These are phyloP conservation scores for Paramecium sexaurelia DNA, from an alignment of 73 alveolate species.

Conservation along the genomic window DNA sequence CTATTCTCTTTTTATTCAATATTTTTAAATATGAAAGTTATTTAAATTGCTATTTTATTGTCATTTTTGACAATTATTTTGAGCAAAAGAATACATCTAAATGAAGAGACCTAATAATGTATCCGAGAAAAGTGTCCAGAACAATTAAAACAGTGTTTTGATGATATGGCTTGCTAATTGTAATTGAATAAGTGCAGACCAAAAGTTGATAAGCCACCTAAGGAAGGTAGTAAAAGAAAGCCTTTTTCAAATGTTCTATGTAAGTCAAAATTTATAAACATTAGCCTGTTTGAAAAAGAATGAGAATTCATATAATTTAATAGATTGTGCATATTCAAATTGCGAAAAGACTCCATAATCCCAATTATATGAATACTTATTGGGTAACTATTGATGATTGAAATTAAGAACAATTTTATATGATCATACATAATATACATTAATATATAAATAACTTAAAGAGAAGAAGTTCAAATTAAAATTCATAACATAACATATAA, in stretches of 20 bases:
- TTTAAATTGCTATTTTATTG: background rate
- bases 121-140: constrained; percentile 2
- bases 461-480: background rate
- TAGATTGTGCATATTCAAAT: constrained; percentile 3
- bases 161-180: background rate
- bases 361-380: background rate
- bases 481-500: background rate
- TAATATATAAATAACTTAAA: background rate
- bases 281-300: background rate
- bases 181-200: background rate
- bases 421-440: background rate
- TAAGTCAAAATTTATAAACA: background rate
- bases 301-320: background rate
- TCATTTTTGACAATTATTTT: background rate
- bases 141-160: background rate
- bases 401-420: background rate
- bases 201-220: background rate
- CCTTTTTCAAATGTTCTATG: background rate
- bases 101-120: background rate
- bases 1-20: background rate
- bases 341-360: background rate
- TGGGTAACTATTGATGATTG: background rate
- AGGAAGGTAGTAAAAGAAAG: background rate
- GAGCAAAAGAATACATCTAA: background rate
- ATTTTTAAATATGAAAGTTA: background rate